These are phyloP conservation scores for Rhodomyrtus tomentosa DNA, from an alignment of 345 rosid species.

Conservation along the genomic window DNA sequence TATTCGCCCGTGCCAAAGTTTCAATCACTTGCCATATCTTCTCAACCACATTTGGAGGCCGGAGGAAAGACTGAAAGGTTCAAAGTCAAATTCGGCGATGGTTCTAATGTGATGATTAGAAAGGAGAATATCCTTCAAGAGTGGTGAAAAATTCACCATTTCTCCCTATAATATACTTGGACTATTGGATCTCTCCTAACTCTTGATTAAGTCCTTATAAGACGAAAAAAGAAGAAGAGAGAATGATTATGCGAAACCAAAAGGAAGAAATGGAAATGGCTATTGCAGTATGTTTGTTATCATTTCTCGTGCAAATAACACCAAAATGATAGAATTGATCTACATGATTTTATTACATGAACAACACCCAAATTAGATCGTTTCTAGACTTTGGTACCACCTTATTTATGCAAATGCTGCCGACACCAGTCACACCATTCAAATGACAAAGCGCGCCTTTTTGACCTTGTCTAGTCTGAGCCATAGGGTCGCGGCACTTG, in stretches of 20 bases:
- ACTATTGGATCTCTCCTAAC: neutral
- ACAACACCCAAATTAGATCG: neutral
- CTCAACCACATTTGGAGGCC: neutral
- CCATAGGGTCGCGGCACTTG: neutral
- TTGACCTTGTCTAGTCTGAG: neutral
- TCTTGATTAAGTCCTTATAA: accelerated
- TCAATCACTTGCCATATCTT: neutral
- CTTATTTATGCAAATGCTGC: neutral
- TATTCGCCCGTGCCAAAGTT: neutral
- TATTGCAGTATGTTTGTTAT: neutral
- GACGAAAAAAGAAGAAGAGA: neutral
- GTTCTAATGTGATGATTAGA: too few relatives aligned
- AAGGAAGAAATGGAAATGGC: neutral
- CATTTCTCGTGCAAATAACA: neutral
- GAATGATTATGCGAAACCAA: neutral
- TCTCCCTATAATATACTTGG: accelerated
- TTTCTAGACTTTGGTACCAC: neutral
- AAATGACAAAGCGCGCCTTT: neutral
- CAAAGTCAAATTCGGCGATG: neutral
- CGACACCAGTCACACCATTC: neutral
- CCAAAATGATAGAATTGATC: neutral
- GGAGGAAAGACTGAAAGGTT: neutral
- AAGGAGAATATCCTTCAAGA: neutral
- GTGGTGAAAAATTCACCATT: accelerated
- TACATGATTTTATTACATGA: neutral